Percentiles rank a stretch among this genome's conserved stretches.
Conservation (phyloP, 768 basidiomycete species). For the Ramaria sp. region DNA sequence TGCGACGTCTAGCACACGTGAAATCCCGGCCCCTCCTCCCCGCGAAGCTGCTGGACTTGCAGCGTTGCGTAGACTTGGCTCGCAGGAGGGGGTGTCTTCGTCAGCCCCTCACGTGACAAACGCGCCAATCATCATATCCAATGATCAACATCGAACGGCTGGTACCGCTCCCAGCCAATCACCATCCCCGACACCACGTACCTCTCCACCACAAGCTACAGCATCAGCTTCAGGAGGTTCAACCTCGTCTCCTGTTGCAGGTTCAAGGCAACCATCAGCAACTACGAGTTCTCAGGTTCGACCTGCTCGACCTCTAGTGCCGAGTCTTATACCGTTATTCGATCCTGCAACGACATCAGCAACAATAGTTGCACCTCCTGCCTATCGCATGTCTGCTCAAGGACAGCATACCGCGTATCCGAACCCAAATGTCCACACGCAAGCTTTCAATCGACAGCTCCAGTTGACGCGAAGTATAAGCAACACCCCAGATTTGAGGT, state of each 20-base stretch:
- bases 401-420: not conserved
- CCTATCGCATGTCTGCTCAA: constrained; percentile 1
- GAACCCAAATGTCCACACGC: not conserved
- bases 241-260: not conserved
- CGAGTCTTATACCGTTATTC: constrained; percentile 9
- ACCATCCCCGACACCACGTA: constrained; percentile 1
- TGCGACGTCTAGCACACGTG: no score
- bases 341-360: constrained; percentile 9
- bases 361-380: constrained; percentile 4
- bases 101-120: not conserved
- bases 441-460: not conserved
- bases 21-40: constrained; percentile 16
- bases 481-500: not conserved
- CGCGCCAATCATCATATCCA: not conserved
- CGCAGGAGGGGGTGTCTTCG: not conserved
- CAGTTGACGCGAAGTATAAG: not conserved
- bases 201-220: not conserved
- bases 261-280: not conserved
- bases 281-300: not conserved
- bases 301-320: not conserved
- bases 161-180: constrained; percentile 6
- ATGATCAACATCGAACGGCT: not conserved
- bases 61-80: constrained; percentile 42
- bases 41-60: constrained; percentile 56
- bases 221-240: not conserved